Conservation (phyloP, 306 rosid species). For the Pueraria montana region DNA sequence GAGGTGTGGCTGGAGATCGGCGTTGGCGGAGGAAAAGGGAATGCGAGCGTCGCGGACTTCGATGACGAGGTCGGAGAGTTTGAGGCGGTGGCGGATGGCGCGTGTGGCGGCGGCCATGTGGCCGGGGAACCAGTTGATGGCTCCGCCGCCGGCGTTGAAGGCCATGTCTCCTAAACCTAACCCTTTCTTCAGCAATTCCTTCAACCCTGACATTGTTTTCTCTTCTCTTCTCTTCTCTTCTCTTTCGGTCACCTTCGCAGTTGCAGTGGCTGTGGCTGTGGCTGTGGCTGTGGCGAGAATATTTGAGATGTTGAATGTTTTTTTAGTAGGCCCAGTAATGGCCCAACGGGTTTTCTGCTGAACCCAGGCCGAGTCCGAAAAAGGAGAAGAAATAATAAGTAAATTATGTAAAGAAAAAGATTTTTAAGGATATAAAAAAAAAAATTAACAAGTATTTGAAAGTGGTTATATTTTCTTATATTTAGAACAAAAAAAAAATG, state of each 20-base stretch:
- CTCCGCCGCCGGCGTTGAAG: constrained; percentile 76
- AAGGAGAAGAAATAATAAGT: too few species aligned
- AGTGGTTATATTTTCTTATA: too few species aligned
- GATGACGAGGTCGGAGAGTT: constrained; percentile 81
- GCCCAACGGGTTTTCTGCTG: background rate
- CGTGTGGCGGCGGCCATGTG: constrained; percentile 94
- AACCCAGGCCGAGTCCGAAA: background rate
- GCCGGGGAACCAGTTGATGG: constrained; percentile 91
- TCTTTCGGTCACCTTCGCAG: background rate
- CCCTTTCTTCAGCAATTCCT: constrained; percentile 67
- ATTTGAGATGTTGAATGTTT: background rate
- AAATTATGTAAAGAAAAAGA: too few species aligned
- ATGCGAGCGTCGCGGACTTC: constrained; percentile 93
- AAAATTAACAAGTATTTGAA: too few species aligned
- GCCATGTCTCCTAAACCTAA: constrained; percentile 84
- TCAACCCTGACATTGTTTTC: constrained; percentile 54
- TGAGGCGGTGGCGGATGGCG: constrained; percentile 82
- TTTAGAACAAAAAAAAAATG: too few species aligned
- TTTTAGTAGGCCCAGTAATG: background rate
- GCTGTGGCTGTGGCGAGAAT: background rate
- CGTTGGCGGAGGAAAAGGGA: constrained; percentile 81
- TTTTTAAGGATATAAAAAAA: too few species aligned
- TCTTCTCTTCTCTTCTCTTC: background rate
- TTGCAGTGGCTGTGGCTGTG: background rate
- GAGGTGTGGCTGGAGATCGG: constrained; percentile 75